phyloP scores from a whole-genome alignment of 305 asterid species.

The Salvia sclarea region DNA sequence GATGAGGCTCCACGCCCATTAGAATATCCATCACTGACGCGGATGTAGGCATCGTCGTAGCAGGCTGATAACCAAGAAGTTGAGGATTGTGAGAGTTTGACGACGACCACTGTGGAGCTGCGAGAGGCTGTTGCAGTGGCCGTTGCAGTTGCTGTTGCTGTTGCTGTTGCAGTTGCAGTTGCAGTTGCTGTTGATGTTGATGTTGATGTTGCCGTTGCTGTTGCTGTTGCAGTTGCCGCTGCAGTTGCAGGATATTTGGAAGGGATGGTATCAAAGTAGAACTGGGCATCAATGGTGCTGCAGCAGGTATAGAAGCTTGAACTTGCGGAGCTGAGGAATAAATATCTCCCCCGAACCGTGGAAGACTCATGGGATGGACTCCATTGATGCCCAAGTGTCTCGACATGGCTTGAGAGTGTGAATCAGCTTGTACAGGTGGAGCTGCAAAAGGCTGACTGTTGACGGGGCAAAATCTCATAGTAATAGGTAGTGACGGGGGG shows the following conservation, averaged over 20 bases:
- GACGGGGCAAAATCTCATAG: neutral
- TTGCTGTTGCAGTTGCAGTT: no score
- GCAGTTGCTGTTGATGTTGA: no score
- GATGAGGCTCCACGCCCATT: slow-evolving; percentile 33
- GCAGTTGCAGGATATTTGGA: slow-evolving; percentile 6
- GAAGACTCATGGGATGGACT: slow-evolving; percentile 19
- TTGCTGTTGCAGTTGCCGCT: neutral
- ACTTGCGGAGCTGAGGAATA: slow-evolving; percentile 22
- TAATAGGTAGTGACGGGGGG: slow-evolving; percentile 3
- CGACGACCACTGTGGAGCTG: neutral
- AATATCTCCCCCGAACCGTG: slow-evolving; percentile 14
- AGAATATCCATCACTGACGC: slow-evolving; percentile 30
- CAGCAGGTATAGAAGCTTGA: slow-evolving; percentile 22
- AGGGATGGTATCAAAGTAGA: neutral
- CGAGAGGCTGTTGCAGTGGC: neutral
- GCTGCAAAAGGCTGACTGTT: slow-evolving; percentile 6
- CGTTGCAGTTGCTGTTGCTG: no score
- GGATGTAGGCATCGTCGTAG: neutral
- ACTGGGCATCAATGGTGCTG: slow-evolving; percentile 7
- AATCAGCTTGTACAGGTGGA: slow-evolving; percentile 26
- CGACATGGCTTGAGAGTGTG: neutral
- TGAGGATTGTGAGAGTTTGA: no score
- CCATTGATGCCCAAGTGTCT: neutral
- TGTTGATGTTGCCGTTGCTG: no score
- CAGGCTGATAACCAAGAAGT: no score